Evolutionary conservation across 106 monocot species (phyloP).

Genomic region (Dendrobium officinale): DNA sequence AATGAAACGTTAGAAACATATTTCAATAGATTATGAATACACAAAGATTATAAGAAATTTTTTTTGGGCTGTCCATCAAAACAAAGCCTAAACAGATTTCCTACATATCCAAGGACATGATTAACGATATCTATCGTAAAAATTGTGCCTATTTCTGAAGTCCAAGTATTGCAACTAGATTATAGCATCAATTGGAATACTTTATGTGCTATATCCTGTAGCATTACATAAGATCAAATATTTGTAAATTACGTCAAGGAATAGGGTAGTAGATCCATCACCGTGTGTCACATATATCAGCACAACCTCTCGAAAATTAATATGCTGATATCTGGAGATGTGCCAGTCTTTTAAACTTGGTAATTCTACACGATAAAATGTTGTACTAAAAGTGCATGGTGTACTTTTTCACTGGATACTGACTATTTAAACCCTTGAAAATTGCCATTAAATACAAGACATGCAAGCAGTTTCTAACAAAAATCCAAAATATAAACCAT

Average conservation of each 20-base stretch:
- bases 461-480: not conserved
- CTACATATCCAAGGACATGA: not conserved
- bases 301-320: not conserved
- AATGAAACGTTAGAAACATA: not conserved
- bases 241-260: no score
- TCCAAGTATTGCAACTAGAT: not conserved
- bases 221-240: no score
- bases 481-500: not conserved
- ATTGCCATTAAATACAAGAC: not conserved
- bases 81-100: not conserved
- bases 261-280: no score
- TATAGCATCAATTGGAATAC: not conserved
- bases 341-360: no score
- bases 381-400: no score
- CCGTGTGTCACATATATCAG: no score
- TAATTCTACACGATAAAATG: no score
- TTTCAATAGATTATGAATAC: not conserved
- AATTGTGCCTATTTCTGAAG: not conserved
- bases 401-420: no score
- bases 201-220: not conserved
- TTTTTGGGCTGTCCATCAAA: not conserved
- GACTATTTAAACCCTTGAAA: not conserved
- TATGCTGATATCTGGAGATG: not conserved
- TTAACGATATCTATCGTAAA: not conserved
- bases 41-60: not conserved